Percentiles rank a stretch among this genome's conserved stretches.
Conservation (phyloP, 305 asterid species). For the Fraxinus dipetala region DNA sequence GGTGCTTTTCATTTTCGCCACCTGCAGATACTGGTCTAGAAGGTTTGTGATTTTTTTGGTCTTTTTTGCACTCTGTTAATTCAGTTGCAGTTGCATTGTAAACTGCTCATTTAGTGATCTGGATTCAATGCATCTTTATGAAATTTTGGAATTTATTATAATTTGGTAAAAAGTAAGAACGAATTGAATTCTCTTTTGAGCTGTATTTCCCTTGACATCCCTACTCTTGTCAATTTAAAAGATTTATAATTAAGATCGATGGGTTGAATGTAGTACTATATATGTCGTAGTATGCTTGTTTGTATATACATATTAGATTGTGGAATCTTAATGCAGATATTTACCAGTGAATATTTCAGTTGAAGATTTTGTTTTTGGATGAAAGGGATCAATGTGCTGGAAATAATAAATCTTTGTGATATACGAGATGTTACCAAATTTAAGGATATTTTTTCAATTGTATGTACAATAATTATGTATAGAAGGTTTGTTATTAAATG, state of each 20-base stretch:
- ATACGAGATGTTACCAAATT: not conserved
- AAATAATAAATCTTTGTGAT: conserved; percentile 1
- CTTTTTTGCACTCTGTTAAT: not conserved
- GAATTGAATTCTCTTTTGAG: conserved; percentile 9
- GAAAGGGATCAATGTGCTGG: conserved; percentile 10
- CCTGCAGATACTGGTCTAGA: conserved; percentile 67
- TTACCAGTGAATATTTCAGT: not conserved
- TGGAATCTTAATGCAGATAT: not conserved
- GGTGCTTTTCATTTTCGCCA: conserved; percentile 53
- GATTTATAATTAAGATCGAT: not conserved
- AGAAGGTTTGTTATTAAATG: not conserved
- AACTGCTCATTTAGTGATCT: not conserved
- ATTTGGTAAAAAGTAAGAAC: conserved; percentile 7
- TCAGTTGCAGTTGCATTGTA: conserved; percentile 1
- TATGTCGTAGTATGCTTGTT: not conserved
- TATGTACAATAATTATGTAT: not conserved
- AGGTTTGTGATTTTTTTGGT: conserved; percentile 35
- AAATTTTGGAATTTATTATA: conserved; percentile 6
- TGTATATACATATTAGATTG: not conserved
- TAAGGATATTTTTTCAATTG: not conserved
- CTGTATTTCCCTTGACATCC: not conserved
- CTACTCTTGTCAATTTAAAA: not conserved
- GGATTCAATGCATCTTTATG: not conserved
- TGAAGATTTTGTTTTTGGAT: conserved; percentile 6
- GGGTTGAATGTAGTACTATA: not conserved